Base-by-base conservation (phyloP, 2,329 filamentous ascomycete species). In the Neofusicoccum kwambonambiense region DNA sequence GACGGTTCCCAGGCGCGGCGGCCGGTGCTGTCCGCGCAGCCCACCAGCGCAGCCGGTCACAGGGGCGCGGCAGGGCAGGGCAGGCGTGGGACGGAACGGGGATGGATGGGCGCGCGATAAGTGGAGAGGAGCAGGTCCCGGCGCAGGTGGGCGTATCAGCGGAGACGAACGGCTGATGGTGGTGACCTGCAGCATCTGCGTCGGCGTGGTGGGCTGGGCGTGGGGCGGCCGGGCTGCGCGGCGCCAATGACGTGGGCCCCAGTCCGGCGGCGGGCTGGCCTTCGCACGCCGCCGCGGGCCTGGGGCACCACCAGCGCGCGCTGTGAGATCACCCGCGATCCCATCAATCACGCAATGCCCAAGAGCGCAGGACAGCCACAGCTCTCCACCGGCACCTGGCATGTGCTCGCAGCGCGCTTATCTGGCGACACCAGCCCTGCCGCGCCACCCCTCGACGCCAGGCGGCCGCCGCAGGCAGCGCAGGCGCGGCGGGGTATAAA, bases 301-400 rank as follows among this genome's bases (percentile, higher is more conserved):
- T 51, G 47, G 47, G 39, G 13, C 39, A 12, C 12, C 37, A 19
- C 13, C 22, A 22, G 15, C 13, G 27, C 9, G 22, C 15, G 11
- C 54, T 58, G 54, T 34, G 54, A 58, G 54, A 58, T 58, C 54
- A 58, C 39, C 52, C 19, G 52, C 52, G 47, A 50, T 50, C 47
- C 47, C 47, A 19, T 19, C 47, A 50, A 58, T 41, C 54, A 58
- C 54, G 54, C 54, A 58, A 58, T 58, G 54, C 39, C 7, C 54
- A 17, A 31, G 52, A 22, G 37, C n/a, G 11, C 19, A 42, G 13
- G 22, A 3, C 37, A 57, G 52, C 52, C 52, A 44, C 39, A 17
- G n/a, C 52, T 61, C 57, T 61, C 57, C 57, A 39, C 57, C 49
- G 4, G 27, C 42, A 3, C 22, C 41, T 47, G 31, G 31, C n/a